Evolutionary conservation across 805 yeast species (phyloP), one percentile per base, ranked within the genome.

Genomic region (Spathaspora passalidarum): DNA sequence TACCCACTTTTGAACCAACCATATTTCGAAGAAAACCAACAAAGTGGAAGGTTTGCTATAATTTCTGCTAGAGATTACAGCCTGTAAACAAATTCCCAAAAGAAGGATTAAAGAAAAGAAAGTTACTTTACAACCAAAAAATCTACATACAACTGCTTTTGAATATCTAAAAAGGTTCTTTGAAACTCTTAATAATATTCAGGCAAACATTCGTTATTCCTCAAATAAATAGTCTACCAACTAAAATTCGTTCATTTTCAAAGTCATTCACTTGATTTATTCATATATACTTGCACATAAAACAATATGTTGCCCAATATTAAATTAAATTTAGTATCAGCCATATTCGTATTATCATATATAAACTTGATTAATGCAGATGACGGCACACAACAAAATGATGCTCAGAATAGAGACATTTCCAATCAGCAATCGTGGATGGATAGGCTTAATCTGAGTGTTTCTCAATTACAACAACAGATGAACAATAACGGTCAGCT

Each of bases 291-390:
- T 36, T 32, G 18, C 19, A 19, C 17, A 36, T 20, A 36, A 18
- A 9, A 36, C 38, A 36, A 34, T 7, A 42, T 42, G 45, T 41
- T 42, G 8, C 20, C 41, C 6, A 34, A 34, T 32, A 26, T 22
- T 21, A 39, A 19, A 14, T 41, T 36, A 23, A 45, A 37, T 38
- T 16, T 46, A 14, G 14, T 46, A 10, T 38, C 43, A 11, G 29
- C 43, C n/a, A 29, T 42, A 19, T 38, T 22, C 11, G 21, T 46
- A 10, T 29, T 46, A 16, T 20, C 49, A n/a, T 46, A 22, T 18
- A 16, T 42, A 16, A 4, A 32, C 17, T 5, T 13, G 8, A 38
- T 37, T 22, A 22, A 42, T 32, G 44, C 42, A 9, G 42, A 23
- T n/a, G 42, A 25, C 18, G 25, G 13, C 39, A 36, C 13, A n/a